These are phyloP conservation scores for Xylaria sp. DNA, from an alignment of 2,329 filamentous ascomycete genomes.

Conservation along the genomic window DNA sequence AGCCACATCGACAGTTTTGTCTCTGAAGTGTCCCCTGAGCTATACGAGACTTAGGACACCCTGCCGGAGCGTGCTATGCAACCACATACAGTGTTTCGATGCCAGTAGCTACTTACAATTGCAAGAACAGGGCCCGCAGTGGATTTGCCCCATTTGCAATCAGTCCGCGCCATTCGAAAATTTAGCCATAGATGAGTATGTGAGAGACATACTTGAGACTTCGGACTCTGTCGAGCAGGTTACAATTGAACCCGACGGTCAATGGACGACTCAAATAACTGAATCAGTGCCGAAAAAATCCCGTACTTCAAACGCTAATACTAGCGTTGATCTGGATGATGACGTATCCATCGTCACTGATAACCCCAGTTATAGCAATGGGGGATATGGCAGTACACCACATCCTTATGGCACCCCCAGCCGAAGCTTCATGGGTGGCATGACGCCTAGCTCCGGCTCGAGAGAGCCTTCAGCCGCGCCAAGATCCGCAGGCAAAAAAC, in stretches of 20 bases:
- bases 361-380: constrained; percentile 52
- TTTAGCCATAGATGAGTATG: constrained; percentile 88
- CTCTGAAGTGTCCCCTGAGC: constrained; percentile 91
- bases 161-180: constrained; percentile 83
- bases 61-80: constrained; percentile 81
- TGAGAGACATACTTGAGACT: constrained; percentile 86
- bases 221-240: constrained; percentile 80
- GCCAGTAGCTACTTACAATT: constrained; percentile 90
- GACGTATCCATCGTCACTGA: constrained; percentile 62
- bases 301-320: constrained; percentile 43
- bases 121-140: constrained; percentile 95
- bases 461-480: constrained; percentile 53
- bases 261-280: constrained; percentile 68
- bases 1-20: constrained; percentile 87
- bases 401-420: constrained; percentile 41
- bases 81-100: constrained; percentile 95
- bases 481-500: constrained; percentile 50
- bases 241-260: constrained; percentile 86
- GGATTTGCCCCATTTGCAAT: constrained; percentile 95
- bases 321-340: constrained; percentile 59
- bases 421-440: constrained; percentile 37
- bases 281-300: constrained; percentile 49
- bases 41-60: constrained; percentile 84
- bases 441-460: constrained; percentile 40
- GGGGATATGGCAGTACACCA: constrained; percentile 51